Conservation (phyloP, 192 early-diverging fungal species). For the Coemansia sp. region DNA sequence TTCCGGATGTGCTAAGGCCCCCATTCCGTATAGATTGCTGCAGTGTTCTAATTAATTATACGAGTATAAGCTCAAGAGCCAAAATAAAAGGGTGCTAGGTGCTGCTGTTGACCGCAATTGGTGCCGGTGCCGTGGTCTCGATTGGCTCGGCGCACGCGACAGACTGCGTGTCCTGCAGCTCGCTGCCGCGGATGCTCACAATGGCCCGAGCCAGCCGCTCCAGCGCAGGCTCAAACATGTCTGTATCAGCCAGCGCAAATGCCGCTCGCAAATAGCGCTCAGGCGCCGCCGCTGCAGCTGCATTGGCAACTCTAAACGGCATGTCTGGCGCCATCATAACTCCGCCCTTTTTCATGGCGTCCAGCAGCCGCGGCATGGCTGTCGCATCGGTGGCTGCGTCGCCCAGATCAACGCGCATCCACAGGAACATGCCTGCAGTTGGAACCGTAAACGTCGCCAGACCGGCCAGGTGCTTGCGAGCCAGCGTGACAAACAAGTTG, state of each 20-base stretch:
- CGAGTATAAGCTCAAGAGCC: neutral
- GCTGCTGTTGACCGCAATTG: slow-evolving; percentile 7
- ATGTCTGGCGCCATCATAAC: slow-evolving; percentile 52
- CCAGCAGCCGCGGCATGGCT: slow-evolving; percentile 38
- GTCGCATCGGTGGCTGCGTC: slow-evolving; percentile 19
- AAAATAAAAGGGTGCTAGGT: neutral
- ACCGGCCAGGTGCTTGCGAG: slow-evolving; percentile 62
- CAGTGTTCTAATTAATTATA: neutral
- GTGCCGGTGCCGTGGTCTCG: neutral
- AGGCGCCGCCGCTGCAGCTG: neutral
- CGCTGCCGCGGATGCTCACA: slow-evolving; percentile 1
- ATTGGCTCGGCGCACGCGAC: neutral
- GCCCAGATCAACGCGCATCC: slow-evolving; percentile 64
- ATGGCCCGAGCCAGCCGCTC: slow-evolving; percentile 45
- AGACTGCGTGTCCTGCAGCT: neutral
- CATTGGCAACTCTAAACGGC: slow-evolving; percentile 35
- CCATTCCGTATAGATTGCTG: neutral
- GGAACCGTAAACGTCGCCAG: slow-evolving; percentile 62
- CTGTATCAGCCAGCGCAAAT: slow-evolving; percentile 42
- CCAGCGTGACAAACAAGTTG: slow-evolving; percentile 64
- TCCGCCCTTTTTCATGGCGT: slow-evolving; percentile 45
- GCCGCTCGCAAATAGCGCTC: slow-evolving; percentile 43
- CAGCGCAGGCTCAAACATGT: slow-evolving; percentile 53
- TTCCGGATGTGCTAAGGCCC: slow-evolving; percentile 68
- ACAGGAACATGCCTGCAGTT: slow-evolving; percentile 85